Conservation (phyloP, 2,329 filamentous ascomycete genomes). For the Teratosphaeria zuluensis region DNA sequence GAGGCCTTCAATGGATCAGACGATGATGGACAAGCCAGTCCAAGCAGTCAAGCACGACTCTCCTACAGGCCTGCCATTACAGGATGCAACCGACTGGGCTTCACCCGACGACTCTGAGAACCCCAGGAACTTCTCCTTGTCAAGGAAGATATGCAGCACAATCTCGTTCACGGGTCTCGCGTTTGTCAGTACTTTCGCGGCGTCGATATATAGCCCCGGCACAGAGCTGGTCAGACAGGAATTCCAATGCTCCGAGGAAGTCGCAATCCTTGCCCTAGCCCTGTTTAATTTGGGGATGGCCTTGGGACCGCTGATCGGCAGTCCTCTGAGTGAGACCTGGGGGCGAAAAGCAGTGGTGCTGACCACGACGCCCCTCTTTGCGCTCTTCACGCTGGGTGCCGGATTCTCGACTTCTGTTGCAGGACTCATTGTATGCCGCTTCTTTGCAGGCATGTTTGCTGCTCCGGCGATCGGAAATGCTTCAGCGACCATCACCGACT, state of each 20-base stretch:
- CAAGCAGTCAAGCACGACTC: too few species aligned
- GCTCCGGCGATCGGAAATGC: slow-evolving; percentile 24
- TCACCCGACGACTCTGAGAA: slow-evolving; percentile 19
- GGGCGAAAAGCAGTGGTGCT: slow-evolving; percentile 29
- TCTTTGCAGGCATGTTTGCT: slow-evolving; percentile 42
- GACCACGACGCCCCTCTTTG: slow-evolving; percentile 26
- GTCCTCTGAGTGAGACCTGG: slow-evolving; percentile 28
- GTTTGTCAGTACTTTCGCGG: slow-evolving; percentile 23
- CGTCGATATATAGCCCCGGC: slow-evolving; percentile 23
- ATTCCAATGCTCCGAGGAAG: slow-evolving; percentile 19
- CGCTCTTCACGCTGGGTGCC: slow-evolving; percentile 26
- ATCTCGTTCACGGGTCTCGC: slow-evolving; percentile 19
- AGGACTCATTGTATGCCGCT: slow-evolving; percentile 19
- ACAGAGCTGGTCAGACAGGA: slow-evolving; percentile 13
- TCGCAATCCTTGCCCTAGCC: slow-evolving; percentile 27
- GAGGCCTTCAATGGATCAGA: too few species aligned
- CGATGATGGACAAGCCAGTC: too few species aligned
- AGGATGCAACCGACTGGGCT: slow-evolving; percentile 15
- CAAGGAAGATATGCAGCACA: slow-evolving; percentile 14
- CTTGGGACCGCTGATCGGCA: slow-evolving; percentile 27
- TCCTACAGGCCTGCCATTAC: too few species aligned
- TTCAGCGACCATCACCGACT: slow-evolving; percentile 22
- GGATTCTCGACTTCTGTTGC: slow-evolving; percentile 18
- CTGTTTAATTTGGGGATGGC: slow-evolving; percentile 30
- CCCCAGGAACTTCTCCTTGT: slow-evolving; percentile 22